These are phyloP conservation scores for Candida dendrica DNA, from an alignment of 805 yeast genomes.

Conservation along the genomic window DNA sequence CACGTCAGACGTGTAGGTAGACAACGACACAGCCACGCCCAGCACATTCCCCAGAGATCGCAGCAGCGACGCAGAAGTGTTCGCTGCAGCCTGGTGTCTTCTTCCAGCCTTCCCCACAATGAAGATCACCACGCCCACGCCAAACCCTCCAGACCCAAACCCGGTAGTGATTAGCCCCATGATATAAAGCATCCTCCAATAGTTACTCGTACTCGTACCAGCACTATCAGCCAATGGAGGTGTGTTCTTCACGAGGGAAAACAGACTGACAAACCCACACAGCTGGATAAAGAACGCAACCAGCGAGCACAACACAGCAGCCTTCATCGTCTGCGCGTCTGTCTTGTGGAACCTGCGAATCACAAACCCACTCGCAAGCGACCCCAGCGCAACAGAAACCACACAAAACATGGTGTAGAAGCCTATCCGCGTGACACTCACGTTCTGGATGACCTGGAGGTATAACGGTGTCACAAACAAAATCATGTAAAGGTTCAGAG, in stretches of 20 bases:
- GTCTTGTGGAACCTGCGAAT: slow-evolving; percentile 19
- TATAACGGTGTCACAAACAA: slow-evolving; percentile 33
- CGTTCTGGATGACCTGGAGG: slow-evolving; percentile 35
- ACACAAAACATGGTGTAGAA: slow-evolving; percentile 34
- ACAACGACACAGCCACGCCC: slow-evolving; percentile 33
- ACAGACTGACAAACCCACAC: slow-evolving; percentile 12
- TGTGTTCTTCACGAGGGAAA: slow-evolving; percentile 3
- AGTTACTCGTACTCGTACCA: too few relatives aligned
- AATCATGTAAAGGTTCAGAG: slow-evolving; percentile 27
- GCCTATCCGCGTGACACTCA: slow-evolving; percentile 32
- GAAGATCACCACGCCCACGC: slow-evolving; percentile 31
- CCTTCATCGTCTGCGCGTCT: slow-evolving; percentile 16
- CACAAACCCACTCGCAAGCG: slow-evolving; percentile 29
- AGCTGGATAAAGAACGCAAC: slow-evolving; percentile 11
- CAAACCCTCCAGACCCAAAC: slow-evolving; percentile 33
- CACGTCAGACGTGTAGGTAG: slow-evolving; percentile 20
- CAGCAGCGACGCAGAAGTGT: slow-evolving; percentile 37
- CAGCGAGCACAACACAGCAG: slow-evolving; percentile 11
- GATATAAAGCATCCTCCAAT: slow-evolving; percentile 18
- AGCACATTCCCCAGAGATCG: slow-evolving; percentile 36
- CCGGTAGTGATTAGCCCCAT: slow-evolving; percentile 27
- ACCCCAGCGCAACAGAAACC: slow-evolving; percentile 31
- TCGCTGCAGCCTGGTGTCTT: slow-evolving; percentile 35
- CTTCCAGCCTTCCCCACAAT: slow-evolving; percentile 35
- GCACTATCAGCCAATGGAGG: slow-evolving; percentile 7